These are phyloP conservation scores for Solanum pennellii DNA, from an alignment of 257 asterid species.

Conservation along the genomic window DNA sequence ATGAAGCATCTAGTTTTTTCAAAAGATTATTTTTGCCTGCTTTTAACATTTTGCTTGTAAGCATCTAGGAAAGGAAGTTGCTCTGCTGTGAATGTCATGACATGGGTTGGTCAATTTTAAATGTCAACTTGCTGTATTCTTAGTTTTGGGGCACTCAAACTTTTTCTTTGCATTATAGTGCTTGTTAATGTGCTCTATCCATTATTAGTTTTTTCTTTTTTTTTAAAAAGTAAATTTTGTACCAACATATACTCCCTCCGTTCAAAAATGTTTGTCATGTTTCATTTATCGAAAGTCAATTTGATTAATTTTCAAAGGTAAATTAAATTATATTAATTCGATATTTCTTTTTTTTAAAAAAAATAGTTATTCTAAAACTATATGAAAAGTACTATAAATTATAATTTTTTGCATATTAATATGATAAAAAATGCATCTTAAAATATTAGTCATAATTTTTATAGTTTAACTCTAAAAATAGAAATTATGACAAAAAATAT, in stretches of 20 bases:
- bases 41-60: not conserved
- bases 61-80: not conserved
- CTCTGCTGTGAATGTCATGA: not conserved
- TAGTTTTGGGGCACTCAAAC: not conserved
- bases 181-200: not conserved
- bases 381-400: no score
- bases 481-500: accelerated
- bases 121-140: not conserved
- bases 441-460: no score
- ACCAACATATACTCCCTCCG: no score
- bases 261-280: accelerated
- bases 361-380: no score
- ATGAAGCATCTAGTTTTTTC: not conserved
- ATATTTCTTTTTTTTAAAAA: no score
- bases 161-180: not conserved
- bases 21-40: not conserved
- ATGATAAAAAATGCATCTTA: no score
- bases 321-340: no score
- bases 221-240: not conserved
- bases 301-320: no score
- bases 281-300: no score
- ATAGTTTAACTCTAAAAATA: no score
- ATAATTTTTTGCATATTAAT: no score
- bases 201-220: not conserved
- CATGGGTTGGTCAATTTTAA: not conserved